phyloP scores from a whole-genome alignment of 228 moss, liverwort and hornwort genomes.

The Sphagnum fallax region DNA sequence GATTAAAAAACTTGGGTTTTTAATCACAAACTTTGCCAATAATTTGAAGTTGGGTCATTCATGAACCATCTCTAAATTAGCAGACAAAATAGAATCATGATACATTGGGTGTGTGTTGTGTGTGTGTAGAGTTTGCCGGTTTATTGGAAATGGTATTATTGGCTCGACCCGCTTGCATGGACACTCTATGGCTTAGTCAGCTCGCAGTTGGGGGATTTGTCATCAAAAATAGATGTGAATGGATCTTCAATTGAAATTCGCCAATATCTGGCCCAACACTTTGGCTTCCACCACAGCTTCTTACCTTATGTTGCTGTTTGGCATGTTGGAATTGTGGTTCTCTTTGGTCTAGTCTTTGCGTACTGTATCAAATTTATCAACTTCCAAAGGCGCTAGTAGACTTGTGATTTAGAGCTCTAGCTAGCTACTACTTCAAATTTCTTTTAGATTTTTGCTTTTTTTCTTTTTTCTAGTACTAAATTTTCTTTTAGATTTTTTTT shows the following conservation, averaged over 20 bases:
- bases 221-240: constrained; percentile 14
- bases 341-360: constrained; percentile 77
- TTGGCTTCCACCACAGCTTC: constrained; percentile 66
- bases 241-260: constrained; percentile 12
- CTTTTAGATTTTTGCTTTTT: too few relatives aligned
- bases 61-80: too few relatives aligned
- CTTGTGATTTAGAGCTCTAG: too few relatives aligned
- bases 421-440: too few relatives aligned
- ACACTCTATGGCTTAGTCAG: constrained; percentile 78
- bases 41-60: too few relatives aligned
- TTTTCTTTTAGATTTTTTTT: too few relatives aligned
- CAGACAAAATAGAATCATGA: too few relatives aligned
- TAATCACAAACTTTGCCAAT: too few relatives aligned
- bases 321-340: constrained; percentile 51
- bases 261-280: constrained; percentile 37
- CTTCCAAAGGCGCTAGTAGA: constrained; percentile 65
- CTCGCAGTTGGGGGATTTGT: constrained; percentile 74
- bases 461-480: too few relatives aligned
- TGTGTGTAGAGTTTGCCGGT: constrained; percentile 64
- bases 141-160: constrained; percentile 97
- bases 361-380: constrained; percentile 75
- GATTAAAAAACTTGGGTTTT: too few relatives aligned
- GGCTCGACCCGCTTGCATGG: constrained; percentile 86
- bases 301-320: constrained; percentile 56
- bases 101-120: too few relatives aligned